Conservation (phyloP, 352 stramenopile genomes). For the Pythium monospermum region DNA sequence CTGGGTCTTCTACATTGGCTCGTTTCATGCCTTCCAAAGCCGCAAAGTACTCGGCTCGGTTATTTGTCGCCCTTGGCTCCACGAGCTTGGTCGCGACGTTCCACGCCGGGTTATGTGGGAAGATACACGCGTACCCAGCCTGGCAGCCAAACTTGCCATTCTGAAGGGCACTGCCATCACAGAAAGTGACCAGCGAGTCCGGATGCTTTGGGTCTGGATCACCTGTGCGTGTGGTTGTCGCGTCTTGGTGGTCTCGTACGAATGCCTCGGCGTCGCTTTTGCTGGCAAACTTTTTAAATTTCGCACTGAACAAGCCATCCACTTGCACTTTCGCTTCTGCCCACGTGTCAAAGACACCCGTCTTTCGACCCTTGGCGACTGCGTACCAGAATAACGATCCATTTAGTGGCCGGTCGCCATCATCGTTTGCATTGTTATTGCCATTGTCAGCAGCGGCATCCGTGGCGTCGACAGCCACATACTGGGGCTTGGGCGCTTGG, state of each 20-base stretch:
- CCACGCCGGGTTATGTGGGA: slow-evolving; percentile 57
- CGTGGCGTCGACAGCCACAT: background rate
- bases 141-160: slow-evolving; percentile 50
- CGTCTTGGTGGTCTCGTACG: slow-evolving; percentile 26
- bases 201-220: slow-evolving; percentile 47
- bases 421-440: background rate
- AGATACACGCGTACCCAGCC: slow-evolving; percentile 71
- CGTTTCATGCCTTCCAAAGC: slow-evolving; percentile 60
- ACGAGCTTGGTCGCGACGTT: slow-evolving; percentile 40
- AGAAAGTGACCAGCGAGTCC: slow-evolving; percentile 66
- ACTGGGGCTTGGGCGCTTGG: background rate
- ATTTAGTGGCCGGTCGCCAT: background rate
- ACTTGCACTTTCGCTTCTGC: slow-evolving; percentile 48
- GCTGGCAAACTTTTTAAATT: slow-evolving; percentile 53
- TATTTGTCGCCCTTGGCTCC: slow-evolving; percentile 18
- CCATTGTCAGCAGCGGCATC: background rate
- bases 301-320: slow-evolving; percentile 43
- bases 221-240: background rate
- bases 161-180: slow-evolving; percentile 62
- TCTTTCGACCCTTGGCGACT: slow-evolving; percentile 43
- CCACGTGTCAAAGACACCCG: slow-evolving; percentile 54
- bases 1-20: slow-evolving; percentile 50
- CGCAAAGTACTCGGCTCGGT: slow-evolving; percentile 26
- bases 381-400: slow-evolving; percentile 31
- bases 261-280: slow-evolving; percentile 46